A percentile compares a stretch with the other conserved stretches of the same genome.
Conservation (phyloP, 441 rosid species). For the Populus trichocarpa region DNA sequence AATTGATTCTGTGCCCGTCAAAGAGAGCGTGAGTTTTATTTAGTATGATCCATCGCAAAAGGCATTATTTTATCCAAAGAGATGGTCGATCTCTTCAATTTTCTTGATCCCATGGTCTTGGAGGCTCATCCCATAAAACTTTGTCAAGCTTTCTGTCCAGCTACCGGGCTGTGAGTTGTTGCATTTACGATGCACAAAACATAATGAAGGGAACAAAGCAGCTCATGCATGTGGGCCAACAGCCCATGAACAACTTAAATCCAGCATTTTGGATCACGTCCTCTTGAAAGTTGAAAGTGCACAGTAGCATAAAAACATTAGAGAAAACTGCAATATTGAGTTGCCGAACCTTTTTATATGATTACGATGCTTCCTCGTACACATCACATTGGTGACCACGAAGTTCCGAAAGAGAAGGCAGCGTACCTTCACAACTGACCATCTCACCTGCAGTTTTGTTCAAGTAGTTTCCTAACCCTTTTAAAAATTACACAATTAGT, state of each 20-base stretch:
- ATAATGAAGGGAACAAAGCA: not conserved
- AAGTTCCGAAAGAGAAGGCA: not conserved
- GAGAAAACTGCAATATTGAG: not conserved
- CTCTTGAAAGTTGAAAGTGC: not conserved
- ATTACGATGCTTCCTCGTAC: not conserved
- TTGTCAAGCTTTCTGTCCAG: not conserved
- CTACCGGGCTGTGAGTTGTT: not conserved
- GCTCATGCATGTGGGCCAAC: not conserved
- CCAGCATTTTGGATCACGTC: not conserved
- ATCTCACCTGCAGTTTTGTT: not conserved
- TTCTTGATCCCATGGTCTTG: not conserved
- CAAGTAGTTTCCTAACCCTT: not conserved
- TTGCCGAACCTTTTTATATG: not conserved
- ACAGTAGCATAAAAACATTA: not conserved
- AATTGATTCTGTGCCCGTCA: not conserved
- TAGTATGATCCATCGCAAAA: not conserved
- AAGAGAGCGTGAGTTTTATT: not conserved
- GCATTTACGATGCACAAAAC: not conserved
- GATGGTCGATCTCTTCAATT: not conserved
- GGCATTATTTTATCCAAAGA: not conserved
- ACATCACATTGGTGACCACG: not conserved
- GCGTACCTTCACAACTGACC: not conserved
- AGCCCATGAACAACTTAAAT: not conserved
- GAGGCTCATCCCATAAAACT: not conserved
- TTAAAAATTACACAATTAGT: not conserved